Percentiles rank a stretch among this genome's conserved stretches.
Evolutionary conservation across 2,329 filamentous ascomycete species (phyloP).

Genomic region (Cercospora zeae-maydis): DNA sequence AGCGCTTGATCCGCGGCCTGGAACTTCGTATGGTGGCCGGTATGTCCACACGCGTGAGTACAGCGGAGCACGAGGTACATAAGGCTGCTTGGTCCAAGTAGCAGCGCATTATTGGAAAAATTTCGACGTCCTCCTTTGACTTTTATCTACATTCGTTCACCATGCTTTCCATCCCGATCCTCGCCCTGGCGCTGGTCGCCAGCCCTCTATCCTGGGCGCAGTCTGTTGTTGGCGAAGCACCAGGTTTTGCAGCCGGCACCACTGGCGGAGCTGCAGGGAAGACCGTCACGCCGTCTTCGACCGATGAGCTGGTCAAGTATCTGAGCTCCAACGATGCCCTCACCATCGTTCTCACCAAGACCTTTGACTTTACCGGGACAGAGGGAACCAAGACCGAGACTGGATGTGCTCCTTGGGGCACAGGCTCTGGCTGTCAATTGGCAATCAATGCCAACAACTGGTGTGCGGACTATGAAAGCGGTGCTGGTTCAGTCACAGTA

Average conservation of each 20-base stretch:
- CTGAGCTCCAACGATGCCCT: slow-evolving; percentile 53
- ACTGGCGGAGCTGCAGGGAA: slow-evolving; percentile 58
- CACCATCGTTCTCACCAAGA: slow-evolving; percentile 57
- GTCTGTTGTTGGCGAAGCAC: slow-evolving; percentile 37
- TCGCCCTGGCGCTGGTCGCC: slow-evolving; percentile 55
- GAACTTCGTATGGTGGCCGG: no score
- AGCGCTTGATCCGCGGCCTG: no score
- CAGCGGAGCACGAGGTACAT: not conserved
- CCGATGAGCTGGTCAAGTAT: slow-evolving; percentile 57
- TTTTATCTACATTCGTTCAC: not conserved
- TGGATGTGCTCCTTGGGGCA: slow-evolving; percentile 53
- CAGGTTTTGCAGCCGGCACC: slow-evolving; percentile 52
- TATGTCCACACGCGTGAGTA: no score
- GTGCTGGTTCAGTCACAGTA: slow-evolving; percentile 20
- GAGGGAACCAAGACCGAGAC: slow-evolving; percentile 53
- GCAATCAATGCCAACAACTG: slow-evolving; percentile 59
- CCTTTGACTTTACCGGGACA: slow-evolving; percentile 52
- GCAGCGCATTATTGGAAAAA: not conserved
- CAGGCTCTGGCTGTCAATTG: slow-evolving; percentile 46
- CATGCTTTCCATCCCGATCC: slow-evolving; percentile 9
- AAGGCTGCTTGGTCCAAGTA: not conserved
- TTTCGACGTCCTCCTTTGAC: not conserved
- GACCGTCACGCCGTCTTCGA: slow-evolving; percentile 36
- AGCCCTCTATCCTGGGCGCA: slow-evolving; percentile 33
- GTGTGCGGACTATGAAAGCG: slow-evolving; percentile 41